Evolutionary conservation across 352 stramenopile genomes (phyloP).

Genomic region (Phytophthora uliginosa): DNA sequence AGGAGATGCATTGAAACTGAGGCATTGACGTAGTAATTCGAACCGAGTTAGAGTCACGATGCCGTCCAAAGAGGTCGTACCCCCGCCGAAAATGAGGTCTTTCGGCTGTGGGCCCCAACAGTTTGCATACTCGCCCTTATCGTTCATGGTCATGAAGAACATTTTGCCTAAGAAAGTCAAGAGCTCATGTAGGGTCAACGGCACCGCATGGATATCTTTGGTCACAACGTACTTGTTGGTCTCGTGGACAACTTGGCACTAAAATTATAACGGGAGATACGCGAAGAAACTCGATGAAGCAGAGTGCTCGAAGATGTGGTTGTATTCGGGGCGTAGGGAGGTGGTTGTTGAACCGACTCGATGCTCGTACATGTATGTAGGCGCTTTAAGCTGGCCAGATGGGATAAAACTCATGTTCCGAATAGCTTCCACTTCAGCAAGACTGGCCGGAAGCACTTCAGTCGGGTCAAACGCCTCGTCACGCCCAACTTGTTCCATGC

Average conservation of each 20-base stretch:
- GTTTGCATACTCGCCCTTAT: background rate
- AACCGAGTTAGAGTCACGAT: background rate
- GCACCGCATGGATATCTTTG: background rate
- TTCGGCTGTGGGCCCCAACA: background rate
- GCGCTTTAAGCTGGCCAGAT: no score
- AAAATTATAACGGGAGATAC: background rate
- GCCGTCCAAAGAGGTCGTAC: background rate
- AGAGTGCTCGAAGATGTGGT: background rate
- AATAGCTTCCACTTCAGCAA: background rate
- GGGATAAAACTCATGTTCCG: background rate
- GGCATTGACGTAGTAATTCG: background rate
- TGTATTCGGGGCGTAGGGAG: background rate
- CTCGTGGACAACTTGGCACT: background rate
- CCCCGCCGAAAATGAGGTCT: background rate
- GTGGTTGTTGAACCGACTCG: background rate
- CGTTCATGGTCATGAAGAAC: background rate
- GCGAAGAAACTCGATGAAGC: background rate
- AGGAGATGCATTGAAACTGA: background rate
- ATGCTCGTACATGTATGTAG: background rate
- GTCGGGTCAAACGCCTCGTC: conserved; percentile 3
- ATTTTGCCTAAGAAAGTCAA: background rate
- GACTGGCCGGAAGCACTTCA: background rate
- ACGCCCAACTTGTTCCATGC: no score
- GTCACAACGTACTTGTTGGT: background rate
- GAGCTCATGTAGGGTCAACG: background rate